Conservation (phyloP, 1,284 basidiomycete genomes). For the Spongispora temasekensis region DNA sequence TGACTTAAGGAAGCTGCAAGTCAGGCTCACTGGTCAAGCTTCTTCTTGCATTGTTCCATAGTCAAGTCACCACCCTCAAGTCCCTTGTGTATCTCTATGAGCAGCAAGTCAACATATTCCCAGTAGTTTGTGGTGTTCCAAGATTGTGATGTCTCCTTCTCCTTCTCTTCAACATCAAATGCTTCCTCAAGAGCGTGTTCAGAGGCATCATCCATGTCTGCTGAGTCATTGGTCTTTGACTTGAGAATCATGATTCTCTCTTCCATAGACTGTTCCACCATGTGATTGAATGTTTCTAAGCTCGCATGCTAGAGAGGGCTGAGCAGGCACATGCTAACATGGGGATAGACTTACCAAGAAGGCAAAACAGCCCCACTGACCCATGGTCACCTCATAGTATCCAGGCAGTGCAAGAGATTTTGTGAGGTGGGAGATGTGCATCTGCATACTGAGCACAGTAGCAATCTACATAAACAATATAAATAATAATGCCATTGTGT, state of each 20-base stretch:
- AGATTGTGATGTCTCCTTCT: background rate
- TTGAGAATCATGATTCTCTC: background rate
- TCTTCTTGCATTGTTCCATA: background rate
- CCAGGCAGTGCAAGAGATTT: background rate
- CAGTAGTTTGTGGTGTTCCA: background rate
- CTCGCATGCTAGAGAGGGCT: background rate
- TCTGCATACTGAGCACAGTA: background rate
- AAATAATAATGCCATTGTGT: background rate
- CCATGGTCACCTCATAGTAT: background rate
- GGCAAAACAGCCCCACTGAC: slow-evolving; percentile 8
- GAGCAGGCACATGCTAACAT: background rate
- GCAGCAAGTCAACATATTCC: background rate
- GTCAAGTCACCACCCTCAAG: background rate
- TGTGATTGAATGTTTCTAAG: background rate
- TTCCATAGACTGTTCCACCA: background rate
- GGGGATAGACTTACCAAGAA: slow-evolving; percentile 5
- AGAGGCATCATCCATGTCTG: background rate
- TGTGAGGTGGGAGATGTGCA: slow-evolving; percentile 1
- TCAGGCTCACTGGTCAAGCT: background rate
- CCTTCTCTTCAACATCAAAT: background rate
- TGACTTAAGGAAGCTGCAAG: no score
- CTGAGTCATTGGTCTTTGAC: background rate
- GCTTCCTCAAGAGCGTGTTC: background rate
- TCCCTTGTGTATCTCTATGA: background rate
- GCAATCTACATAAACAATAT: background rate